Evolutionary conservation across 306 rosid genomes (phyloP).

Genomic region (Rosa chinensis): DNA sequence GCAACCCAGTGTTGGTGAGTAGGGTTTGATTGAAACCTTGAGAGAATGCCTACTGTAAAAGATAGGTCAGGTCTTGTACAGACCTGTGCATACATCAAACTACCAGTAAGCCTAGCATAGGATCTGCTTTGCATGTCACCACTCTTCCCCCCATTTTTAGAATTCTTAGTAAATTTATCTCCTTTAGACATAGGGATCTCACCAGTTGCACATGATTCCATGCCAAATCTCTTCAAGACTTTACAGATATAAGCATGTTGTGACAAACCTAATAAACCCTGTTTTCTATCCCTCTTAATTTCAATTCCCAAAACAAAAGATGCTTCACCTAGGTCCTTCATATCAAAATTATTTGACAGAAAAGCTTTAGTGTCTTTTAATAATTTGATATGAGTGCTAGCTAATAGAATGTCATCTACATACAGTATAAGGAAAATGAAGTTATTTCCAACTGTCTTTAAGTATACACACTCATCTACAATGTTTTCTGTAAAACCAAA

Average conservation of each 20-base stretch:
- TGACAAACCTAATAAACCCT: too few relatives aligned
- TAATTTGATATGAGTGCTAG: not conserved
- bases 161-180: not conserved
- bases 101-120: not conserved
- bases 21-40: too few relatives aligned
- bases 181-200: too few relatives aligned
- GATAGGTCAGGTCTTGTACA: not conserved
- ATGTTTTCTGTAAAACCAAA: not conserved
- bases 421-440: not conserved
- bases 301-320: too few relatives aligned
- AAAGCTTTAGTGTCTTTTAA: not conserved
- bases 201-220: too few relatives aligned
- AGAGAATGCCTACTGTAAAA: not conserved
- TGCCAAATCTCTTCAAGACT: too few relatives aligned
- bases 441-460: not conserved
- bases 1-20: too few relatives aligned
- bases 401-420: not conserved
- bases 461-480: not conserved
- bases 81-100: not conserved
- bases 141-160: too few relatives aligned
- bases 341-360: not conserved
- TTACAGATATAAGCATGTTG: too few relatives aligned
- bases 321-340: too few relatives aligned
- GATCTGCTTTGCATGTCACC: not conserved
- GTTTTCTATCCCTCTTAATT: too few relatives aligned